Evolutionary conservation across 352 stramenopile species (phyloP), one percentile per base, ranked within the genome.

Genomic region (Pythium monospermum): DNA sequence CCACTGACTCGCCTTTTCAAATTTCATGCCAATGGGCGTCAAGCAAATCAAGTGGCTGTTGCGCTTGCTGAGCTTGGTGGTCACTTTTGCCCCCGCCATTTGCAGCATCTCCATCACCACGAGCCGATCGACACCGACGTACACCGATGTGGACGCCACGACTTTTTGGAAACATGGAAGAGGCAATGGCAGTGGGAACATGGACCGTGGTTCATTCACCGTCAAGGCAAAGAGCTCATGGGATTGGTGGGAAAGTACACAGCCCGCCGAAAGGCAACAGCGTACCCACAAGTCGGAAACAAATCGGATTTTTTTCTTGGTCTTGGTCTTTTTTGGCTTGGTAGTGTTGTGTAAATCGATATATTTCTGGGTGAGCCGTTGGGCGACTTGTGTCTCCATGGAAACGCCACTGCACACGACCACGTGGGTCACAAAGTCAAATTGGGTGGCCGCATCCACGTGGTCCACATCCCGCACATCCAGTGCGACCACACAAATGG

Each of bases 211-310:
- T 10, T 70, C 55, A 3, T 81, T 65, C 22, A 68, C 37, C 12
- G 65, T 76, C 15, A 69, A 33, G 4, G 47, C 27, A 36, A 84
- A 82, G 13, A 81, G 45, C 43, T 85, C 70, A 32, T 85, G 72
- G 0, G 71, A 70, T n/a, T 72, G 42, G 33, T 71, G 72, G 3
- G 74, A 72, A 4, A 85, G 55, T 48, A 76, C 70, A 11, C 57
- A 66, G 11, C 66, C 45, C 7, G 64, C 68, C 10, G 66, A 57
- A 15, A 91, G 67, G 23, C 73, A 87, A 66, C 80, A 91, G 21
- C 68, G 71, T 0, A 91, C 61, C 80, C 80, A 91, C 39, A 91
- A 37, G 54, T 91, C 80, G 22, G 76, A 85, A 28, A 88, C 74
- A 30, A 85, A 52, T 2, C 41, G 51, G 4, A 59, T 18, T 16